These are phyloP conservation scores for Pythium periplocum DNA, from an alignment of 352 stramenopile species.

Conservation along the genomic window DNA sequence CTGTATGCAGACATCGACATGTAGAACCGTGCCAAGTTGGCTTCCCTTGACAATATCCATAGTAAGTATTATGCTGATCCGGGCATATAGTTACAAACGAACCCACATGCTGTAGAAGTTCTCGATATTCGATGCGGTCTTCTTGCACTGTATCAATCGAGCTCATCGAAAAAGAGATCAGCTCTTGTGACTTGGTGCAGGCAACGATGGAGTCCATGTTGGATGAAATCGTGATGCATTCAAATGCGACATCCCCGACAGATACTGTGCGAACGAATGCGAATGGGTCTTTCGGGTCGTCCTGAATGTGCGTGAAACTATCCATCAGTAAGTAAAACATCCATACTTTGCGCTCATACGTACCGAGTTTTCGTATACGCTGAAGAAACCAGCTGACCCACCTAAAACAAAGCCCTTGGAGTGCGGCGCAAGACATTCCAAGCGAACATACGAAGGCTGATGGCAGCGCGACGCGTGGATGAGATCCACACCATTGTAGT, in stretches of 20 bases:
- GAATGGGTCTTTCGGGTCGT: conserved; percentile 76
- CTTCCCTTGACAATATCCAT: conserved; percentile 28
- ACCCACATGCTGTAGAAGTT: conserved; percentile 53
- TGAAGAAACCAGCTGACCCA: conserved; percentile 68
- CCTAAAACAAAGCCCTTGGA: conserved; percentile 72
- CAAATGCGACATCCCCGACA: conserved; percentile 69
- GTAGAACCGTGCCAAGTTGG: conserved; percentile 59
- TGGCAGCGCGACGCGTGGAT: conserved; percentile 61
- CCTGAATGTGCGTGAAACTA: conserved; percentile 19
- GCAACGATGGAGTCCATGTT: conserved; percentile 55
- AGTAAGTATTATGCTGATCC: neutral
- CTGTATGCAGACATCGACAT: conserved; percentile 77
- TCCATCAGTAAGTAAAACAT: too few species aligned
- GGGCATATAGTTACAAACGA: too few species aligned
- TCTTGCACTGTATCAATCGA: conserved; percentile 75
- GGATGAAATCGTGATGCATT: conserved; percentile 64
- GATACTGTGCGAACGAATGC: conserved; percentile 64
- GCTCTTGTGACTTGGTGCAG: conserved; percentile 61
- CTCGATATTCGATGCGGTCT: conserved; percentile 54
- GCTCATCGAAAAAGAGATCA: conserved; percentile 65
- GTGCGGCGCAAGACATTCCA: conserved; percentile 63
- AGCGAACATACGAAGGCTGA: conserved; percentile 56
- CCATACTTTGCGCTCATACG: neutral
- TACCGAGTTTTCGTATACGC: conserved; percentile 71
- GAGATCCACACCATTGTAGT: conserved; percentile 53